phyloP scores from a whole-genome alignment of 345 rosid genomes.

The Eucalyptus pauciflora region DNA sequence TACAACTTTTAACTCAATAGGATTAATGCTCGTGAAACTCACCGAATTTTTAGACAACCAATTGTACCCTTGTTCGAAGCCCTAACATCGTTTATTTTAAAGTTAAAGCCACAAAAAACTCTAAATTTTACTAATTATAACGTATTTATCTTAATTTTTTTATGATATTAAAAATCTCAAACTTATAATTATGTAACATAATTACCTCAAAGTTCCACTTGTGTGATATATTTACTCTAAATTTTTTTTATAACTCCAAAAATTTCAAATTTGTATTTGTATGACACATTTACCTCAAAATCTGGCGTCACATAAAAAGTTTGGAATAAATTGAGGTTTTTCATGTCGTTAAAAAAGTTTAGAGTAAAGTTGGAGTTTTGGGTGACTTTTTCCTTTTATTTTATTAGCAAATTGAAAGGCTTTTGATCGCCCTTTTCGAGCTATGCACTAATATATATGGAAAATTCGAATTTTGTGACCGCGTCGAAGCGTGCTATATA shows the following conservation, averaged over 20 bases:
- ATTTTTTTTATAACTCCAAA: accelerated
- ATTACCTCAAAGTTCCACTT: too few species aligned
- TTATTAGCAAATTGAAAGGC: not conserved
- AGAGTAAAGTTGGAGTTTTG: accelerated
- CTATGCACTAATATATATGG: not conserved
- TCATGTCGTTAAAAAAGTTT: accelerated
- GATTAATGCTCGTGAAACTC: too few species aligned
- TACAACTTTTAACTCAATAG: not conserved
- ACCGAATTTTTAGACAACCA: not conserved
- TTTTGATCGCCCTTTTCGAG: not conserved
- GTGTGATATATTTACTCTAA: too few species aligned
- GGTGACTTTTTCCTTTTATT: too few species aligned
- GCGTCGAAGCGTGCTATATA: too few species aligned
- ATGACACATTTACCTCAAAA: accelerated
- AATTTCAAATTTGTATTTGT: too few species aligned
- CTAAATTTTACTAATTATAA: too few species aligned
- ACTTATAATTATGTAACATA: too few species aligned
- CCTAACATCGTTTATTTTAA: not conserved
- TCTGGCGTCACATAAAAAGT: accelerated
- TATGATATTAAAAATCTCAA: too few species aligned
- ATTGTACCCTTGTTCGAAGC: not conserved
- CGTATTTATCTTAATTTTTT: too few species aligned
- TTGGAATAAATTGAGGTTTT: accelerated
- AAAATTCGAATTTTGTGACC: not conserved
- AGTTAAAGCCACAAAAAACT: too few species aligned